phyloP scores from a whole-genome alignment of 2,329 filamentous ascomycete species.

The Grosmannia serpens region DNA sequence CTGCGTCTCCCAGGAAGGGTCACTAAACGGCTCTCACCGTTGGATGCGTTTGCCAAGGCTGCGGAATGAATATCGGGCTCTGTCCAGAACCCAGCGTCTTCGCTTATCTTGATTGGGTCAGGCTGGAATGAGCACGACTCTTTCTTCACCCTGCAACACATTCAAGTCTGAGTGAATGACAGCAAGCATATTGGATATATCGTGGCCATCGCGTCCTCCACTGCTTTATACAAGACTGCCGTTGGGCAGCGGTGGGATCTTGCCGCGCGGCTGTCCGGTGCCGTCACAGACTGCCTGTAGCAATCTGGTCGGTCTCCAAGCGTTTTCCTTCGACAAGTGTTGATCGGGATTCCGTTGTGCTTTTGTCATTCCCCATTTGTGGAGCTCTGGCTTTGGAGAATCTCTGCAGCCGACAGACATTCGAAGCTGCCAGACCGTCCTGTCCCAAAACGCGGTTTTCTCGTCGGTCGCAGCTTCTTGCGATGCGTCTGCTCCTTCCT shows the following conservation, averaged over 20 bases:
- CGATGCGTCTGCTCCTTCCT: background rate
- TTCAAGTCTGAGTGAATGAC: background rate
- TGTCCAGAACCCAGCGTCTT: background rate
- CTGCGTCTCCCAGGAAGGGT: too few relatives aligned
- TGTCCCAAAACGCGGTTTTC: background rate
- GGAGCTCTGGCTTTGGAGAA: background rate
- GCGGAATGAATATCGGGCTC: too few relatives aligned
- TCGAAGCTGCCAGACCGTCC: background rate
- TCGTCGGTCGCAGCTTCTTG: background rate
- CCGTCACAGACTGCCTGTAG: slow-evolving; percentile 3
- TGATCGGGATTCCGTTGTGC: slow-evolving; percentile 8
- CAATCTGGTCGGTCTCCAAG: background rate
- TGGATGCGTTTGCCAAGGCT: background rate
- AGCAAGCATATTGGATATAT: background rate
- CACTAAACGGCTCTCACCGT: too few relatives aligned
- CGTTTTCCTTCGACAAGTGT: slow-evolving; percentile 5
- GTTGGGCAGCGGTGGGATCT: background rate
- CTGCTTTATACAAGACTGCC: background rate
- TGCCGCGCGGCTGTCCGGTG: background rate
- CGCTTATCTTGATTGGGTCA: background rate
- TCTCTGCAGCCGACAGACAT: background rate
- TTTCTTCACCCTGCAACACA: background rate
- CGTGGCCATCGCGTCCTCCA: background rate
- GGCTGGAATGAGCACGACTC: background rate
- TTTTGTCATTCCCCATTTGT: background rate